phyloP scores from a whole-genome alignment of 495 filamentous ascomycete genomes.

The Aspergillus egyptiacus region DNA sequence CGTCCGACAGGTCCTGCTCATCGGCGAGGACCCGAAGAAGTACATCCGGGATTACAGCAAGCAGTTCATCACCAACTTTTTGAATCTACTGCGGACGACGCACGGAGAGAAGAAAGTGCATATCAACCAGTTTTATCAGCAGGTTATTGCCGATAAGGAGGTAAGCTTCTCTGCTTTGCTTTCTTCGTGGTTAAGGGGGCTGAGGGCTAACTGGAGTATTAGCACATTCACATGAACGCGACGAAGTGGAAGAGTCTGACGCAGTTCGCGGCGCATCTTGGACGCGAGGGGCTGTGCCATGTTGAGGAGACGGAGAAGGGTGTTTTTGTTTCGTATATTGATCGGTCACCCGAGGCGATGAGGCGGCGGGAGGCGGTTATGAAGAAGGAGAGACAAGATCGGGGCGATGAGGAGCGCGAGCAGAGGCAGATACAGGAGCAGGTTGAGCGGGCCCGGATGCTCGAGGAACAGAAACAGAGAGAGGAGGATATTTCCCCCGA shows the following conservation, averaged over 20 bases:
- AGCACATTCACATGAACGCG: constrained; percentile 90
- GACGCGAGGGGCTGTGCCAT: constrained; percentile 73
- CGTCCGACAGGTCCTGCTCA: constrained; percentile 76
- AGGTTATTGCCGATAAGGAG: constrained; percentile 46
- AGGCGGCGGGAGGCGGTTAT: constrained; percentile 70
- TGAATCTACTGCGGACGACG: constrained; percentile 63
- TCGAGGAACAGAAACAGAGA: constrained; percentile 23
- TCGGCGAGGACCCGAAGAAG: constrained; percentile 77
- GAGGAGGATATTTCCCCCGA: constrained; percentile 38
- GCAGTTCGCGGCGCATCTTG: constrained; percentile 81
- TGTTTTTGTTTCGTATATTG: constrained; percentile 80
- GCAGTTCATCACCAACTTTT: constrained; percentile 76
- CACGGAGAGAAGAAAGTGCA: constrained; percentile 84
- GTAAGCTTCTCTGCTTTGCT: constrained; percentile 11
- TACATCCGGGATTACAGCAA: constrained; percentile 68
- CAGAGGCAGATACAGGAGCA: constrained; percentile 72
- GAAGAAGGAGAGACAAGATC: constrained; percentile 78
- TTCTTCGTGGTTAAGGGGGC: background rate
- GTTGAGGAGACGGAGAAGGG: constrained; percentile 88
- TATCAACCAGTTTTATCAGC: constrained; percentile 89
- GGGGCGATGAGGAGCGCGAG: constrained; percentile 85
- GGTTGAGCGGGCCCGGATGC: constrained; percentile 62
- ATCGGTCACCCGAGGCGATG: constrained; percentile 80
- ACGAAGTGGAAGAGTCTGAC: constrained; percentile 80
- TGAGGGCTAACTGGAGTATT: constrained; percentile 16